phyloP scores from a whole-genome alignment of 257 asterid species.

The Solanum clarkiae region DNA sequence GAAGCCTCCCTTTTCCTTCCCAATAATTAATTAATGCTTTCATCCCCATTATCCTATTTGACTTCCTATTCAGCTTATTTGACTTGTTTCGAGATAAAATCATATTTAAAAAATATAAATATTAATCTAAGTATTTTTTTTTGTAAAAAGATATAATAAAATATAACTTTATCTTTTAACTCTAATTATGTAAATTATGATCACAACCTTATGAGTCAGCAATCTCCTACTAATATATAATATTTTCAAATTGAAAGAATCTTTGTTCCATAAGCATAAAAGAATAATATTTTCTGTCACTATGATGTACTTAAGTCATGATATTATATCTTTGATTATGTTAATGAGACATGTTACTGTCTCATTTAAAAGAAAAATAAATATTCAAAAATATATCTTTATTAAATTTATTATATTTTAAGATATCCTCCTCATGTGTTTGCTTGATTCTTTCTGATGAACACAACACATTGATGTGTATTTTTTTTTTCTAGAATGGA shows the following conservation, averaged over 20 bases:
- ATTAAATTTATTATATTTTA: neutral
- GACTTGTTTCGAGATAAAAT: neutral
- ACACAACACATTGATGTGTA: neutral
- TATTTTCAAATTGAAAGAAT: neutral
- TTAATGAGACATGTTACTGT: too few relatives aligned
- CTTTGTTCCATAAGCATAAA: neutral
- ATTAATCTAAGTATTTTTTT: neutral
- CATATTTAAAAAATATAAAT: neutral
- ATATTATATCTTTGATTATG: neutral
- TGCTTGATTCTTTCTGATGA: neutral
- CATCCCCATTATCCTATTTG: neutral
- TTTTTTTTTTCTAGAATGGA: neutral
- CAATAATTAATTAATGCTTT: neutral
- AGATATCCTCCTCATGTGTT: neutral
- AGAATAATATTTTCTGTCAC: neutral
- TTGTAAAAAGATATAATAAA: too few relatives aligned
- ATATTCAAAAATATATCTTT: neutral
- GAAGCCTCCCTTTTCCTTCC: neutral
- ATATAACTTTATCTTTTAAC: neutral
- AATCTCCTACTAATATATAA: neutral
- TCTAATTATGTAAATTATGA: neutral
- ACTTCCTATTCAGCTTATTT: neutral
- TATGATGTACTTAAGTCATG: neutral
- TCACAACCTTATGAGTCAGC: neutral
- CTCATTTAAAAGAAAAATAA: neutral